phyloP scores from a whole-genome alignment of 2,329 filamentous ascomycete genomes.

The Ophiostoma australiae region DNA sequence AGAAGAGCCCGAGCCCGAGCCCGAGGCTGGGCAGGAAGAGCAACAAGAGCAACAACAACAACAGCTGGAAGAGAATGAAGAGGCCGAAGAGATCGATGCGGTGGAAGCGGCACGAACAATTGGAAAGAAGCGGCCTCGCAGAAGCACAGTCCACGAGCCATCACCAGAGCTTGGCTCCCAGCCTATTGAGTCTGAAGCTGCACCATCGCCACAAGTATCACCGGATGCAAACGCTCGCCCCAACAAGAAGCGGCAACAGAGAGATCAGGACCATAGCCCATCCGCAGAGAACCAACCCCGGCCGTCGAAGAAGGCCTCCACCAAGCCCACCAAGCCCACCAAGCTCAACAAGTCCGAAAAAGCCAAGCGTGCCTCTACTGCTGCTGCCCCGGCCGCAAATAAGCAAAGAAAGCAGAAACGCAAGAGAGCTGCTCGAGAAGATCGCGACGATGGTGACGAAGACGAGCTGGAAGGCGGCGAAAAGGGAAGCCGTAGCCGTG shows the following conservation, averaged over 20 bases:
- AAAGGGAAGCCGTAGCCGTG: constrained; percentile 17
- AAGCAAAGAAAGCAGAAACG: constrained; percentile 28
- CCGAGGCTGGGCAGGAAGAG: constrained; percentile 28
- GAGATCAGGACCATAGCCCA: constrained; percentile 37
- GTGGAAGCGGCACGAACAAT: constrained; percentile 41
- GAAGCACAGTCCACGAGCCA: constrained; percentile 34
- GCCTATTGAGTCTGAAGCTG: constrained; percentile 32
- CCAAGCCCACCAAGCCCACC: constrained; percentile 22
- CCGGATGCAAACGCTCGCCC: constrained; percentile 32
- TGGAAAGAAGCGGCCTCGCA: constrained; percentile 42
- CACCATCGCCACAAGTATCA: constrained; percentile 31
- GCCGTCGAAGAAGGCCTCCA: constrained; percentile 27
- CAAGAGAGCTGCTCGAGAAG: constrained; percentile 22
- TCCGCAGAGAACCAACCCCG: constrained; percentile 41
- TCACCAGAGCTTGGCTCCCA: constrained; percentile 43
- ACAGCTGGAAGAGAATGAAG: constrained; percentile 30
- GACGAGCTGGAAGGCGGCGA: constrained; percentile 29
- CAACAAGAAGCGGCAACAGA: constrained; percentile 39
- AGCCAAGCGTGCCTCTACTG: constrained; percentile 28
- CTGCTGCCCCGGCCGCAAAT: constrained; percentile 15
- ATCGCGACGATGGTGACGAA: constrained; percentile 26
- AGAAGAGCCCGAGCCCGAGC: constrained; percentile 17
- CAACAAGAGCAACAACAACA: constrained; percentile 28
- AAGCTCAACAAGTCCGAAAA: constrained; percentile 27
- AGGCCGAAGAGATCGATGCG: constrained; percentile 43